phyloP scores from a whole-genome alignment of 2,329 filamentous ascomycete species.

The Pseudocercospora vitis region DNA sequence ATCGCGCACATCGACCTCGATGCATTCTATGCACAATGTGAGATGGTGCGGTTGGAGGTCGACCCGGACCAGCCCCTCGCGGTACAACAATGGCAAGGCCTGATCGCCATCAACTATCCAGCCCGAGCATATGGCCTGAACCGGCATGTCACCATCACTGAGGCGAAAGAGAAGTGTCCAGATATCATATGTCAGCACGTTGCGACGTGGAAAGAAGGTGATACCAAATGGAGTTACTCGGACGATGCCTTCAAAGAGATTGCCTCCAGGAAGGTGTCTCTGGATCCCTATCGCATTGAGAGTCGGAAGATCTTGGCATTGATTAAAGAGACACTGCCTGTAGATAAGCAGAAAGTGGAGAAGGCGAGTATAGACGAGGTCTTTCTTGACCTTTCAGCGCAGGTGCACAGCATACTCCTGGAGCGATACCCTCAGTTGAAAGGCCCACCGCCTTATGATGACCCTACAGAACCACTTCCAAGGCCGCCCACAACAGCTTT shows the following conservation, averaged over 20 bases:
- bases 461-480: slow-evolving; percentile 67
- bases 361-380: slow-evolving; percentile 96
- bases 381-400: slow-evolving; percentile 85
- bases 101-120: slow-evolving; percentile 96
- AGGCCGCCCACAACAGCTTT: slow-evolving; percentile 70
- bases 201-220: slow-evolving; percentile 89
- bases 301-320: slow-evolving; percentile 76
- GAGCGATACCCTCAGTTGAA: slow-evolving; percentile 73
- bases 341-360: slow-evolving; percentile 70
- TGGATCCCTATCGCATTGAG: slow-evolving; percentile 87
- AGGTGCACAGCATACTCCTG: slow-evolving; percentile 74
- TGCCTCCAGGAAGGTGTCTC: slow-evolving; percentile 84
- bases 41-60: slow-evolving; percentile 80
- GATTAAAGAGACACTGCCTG: slow-evolving; percentile 72
- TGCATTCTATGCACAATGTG: slow-evolving; percentile 93
- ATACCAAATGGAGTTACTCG: slow-evolving; percentile 88
- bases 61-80: slow-evolving; percentile 77
- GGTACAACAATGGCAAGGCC: slow-evolving; percentile 91
- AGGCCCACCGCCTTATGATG: slow-evolving; percentile 68
- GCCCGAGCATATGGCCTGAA: slow-evolving; percentile 78
- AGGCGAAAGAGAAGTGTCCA: slow-evolving; percentile 85
- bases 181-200: slow-evolving; percentile 86
- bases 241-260: slow-evolving; percentile 77
- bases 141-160: slow-evolving; percentile 73
- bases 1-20: slow-evolving; percentile 93